A percentile compares a stretch with the other conserved stretches of the same genome.
These are phyloP conservation scores for Microdochium bolleyi DNA, from an alignment of 2,329 filamentous ascomycete species.

Conservation along the genomic window DNA sequence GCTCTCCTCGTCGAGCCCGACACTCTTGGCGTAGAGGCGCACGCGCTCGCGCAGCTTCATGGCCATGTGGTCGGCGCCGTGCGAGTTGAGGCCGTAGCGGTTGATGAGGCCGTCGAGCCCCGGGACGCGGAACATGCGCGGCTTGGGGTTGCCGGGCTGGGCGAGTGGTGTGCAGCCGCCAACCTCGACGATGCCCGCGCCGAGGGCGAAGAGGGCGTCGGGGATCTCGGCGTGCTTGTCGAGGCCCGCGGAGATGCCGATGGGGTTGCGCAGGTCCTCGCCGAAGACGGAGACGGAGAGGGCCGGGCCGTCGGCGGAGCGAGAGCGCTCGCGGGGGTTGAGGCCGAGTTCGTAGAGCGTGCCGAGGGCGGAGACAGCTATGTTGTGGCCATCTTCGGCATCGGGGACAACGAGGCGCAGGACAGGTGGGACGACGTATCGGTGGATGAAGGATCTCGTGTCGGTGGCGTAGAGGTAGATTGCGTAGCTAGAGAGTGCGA, in stretches of 20 bases:
- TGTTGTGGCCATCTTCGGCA: constrained; percentile 87
- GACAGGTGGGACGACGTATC: constrained; percentile 57
- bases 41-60: constrained; percentile 70
- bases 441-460: constrained; percentile 63
- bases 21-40: constrained; percentile 62
- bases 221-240: constrained; percentile 92
- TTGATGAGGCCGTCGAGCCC: constrained; percentile 86
- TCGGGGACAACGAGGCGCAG: constrained; percentile 62
- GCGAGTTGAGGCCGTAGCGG: constrained; percentile 89
- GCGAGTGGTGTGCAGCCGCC: constrained; percentile 84
- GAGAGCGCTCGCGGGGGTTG: constrained; percentile 70
- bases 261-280: constrained; percentile 69
- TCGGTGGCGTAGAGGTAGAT: constrained; percentile 67
- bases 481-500: constrained; percentile 33
- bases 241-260: constrained; percentile 90
- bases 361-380: constrained; percentile 64
- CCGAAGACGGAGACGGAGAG: constrained; percentile 60
- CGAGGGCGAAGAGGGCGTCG: constrained; percentile 74
- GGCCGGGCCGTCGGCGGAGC: constrained; percentile 23
- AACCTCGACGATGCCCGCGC: constrained; percentile 82
- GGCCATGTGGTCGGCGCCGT: constrained; percentile 82
- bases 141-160: constrained; percentile 80
- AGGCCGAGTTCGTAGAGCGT: constrained; percentile 65
- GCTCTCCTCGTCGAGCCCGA: constrained; percentile 62
- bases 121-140: constrained; percentile 80